phyloP scores from a whole-genome alignment of 257 asterid species.

The Pogostemon cablin region DNA sequence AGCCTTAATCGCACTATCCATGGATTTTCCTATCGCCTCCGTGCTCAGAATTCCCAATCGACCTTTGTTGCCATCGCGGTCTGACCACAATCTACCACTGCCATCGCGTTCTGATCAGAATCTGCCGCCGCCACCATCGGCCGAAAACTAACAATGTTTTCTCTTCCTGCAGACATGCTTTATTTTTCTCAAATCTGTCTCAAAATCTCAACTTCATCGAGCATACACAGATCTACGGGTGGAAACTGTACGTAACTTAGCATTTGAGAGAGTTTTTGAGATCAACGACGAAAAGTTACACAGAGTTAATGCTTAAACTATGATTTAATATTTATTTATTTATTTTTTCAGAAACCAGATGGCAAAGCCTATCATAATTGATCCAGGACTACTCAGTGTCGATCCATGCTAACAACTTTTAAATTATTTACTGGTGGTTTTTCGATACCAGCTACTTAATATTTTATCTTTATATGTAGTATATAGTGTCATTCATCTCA shows the following conservation, averaged over 20 bases:
- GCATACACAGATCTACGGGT: slow-evolving; percentile 79
- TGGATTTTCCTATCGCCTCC: too few relatives aligned
- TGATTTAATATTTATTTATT: not conserved
- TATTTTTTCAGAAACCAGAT: slow-evolving; percentile 72
- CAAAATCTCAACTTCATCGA: slow-evolving; percentile 88
- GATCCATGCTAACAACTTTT: slow-evolving; percentile 88
- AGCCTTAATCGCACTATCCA: too few relatives aligned
- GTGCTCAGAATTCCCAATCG: too few relatives aligned
- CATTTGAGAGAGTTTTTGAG: not conserved
- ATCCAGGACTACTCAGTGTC: slow-evolving; percentile 96
- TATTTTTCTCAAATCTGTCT: slow-evolving; percentile 77
- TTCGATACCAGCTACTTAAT: not conserved
- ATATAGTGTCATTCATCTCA: not conserved
- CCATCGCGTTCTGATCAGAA: too few relatives aligned
- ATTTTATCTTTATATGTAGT: not conserved
- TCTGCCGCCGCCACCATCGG: too few relatives aligned
- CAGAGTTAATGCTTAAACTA: slow-evolving; percentile 12
- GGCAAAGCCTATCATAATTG: slow-evolving; percentile 88
- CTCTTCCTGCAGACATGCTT: slow-evolving; percentile 79
- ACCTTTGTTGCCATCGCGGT: too few relatives aligned
- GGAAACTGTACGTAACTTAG: slow-evolving; percentile 83
- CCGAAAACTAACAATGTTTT: not conserved
- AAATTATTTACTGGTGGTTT: slow-evolving; percentile 84
- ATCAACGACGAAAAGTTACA: not conserved
- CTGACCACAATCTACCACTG: too few relatives aligned